Conservation (phyloP, 805 yeast species). For the Lipomyces sp. region DNA sequence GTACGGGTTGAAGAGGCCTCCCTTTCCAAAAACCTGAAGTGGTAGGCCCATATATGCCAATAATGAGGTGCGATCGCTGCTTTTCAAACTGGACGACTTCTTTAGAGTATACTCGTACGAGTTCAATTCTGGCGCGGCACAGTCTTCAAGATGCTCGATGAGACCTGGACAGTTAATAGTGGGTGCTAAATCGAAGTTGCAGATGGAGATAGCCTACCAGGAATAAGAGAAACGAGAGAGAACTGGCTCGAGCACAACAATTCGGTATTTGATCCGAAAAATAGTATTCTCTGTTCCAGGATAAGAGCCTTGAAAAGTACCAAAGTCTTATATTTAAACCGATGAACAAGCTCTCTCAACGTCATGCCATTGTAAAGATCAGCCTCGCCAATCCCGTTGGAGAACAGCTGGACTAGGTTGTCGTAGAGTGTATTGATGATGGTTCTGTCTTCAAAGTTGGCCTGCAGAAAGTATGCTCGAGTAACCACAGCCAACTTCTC, state of each 20-base stretch:
- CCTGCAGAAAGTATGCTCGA: conserved; percentile 77
- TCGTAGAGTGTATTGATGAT: conserved; percentile 68
- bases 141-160: conserved; percentile 65
- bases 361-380: conserved; percentile 73
- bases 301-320: conserved; percentile 72
- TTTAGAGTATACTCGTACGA: conserved; percentile 50
- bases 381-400: conserved; percentile 45
- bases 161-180: conserved; percentile 37
- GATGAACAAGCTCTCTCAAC: conserved; percentile 58
- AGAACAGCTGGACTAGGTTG: conserved; percentile 45
- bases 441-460: conserved; percentile 65
- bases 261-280: conserved; percentile 79
- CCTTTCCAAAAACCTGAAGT: conserved; percentile 75
- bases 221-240: conserved; percentile 77
- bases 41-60: conserved; percentile 84
- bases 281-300: conserved; percentile 67
- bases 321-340: conserved; percentile 57
- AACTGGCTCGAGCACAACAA: conserved; percentile 77
- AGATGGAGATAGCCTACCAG: no score
- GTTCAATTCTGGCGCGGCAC: conserved; percentile 72
- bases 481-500: conserved; percentile 91
- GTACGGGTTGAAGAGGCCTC: conserved; percentile 88
- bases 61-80: conserved; percentile 75
- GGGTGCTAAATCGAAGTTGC: no score
- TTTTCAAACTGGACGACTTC: conserved; percentile 64